phyloP scores from a whole-genome alignment of 2,329 filamentous ascomycete genomes.

The Colletotrichum sp. region DNA sequence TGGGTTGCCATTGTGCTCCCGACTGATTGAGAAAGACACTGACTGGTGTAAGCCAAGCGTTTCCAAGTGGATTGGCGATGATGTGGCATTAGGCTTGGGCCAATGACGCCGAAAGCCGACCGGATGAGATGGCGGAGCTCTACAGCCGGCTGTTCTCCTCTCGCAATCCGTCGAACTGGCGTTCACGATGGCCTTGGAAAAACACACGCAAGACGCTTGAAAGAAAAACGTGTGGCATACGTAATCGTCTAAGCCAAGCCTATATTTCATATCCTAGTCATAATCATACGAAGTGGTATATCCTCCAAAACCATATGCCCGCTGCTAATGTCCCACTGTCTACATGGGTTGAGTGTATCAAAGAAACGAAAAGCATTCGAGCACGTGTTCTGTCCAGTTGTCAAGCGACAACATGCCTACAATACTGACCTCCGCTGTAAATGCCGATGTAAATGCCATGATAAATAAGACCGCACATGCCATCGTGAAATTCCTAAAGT shows the following conservation, averaged over 20 bases:
- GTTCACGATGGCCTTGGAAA: neutral
- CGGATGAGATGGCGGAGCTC: neutral
- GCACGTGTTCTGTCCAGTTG: neutral
- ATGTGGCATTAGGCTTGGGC: neutral
- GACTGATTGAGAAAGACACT: neutral
- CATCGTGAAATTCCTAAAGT: neutral
- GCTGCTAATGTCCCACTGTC: slow-evolving; percentile 1
- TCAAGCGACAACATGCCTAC: neutral
- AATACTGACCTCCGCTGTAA: neutral
- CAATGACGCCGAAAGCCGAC: neutral
- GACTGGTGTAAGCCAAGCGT: neutral
- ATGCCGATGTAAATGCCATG: slow-evolving; percentile 2
- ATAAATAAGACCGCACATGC: neutral
- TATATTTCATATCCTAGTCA: slow-evolving; percentile 7
- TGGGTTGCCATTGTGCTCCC: too few relatives aligned
- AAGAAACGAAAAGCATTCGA: neutral
- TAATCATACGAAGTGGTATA: slow-evolving; percentile 22
- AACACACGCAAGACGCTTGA: neutral
- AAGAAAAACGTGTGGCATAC: neutral
- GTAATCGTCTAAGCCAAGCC: neutral
- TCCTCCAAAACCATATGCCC: slow-evolving; percentile 11
- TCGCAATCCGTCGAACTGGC: neutral
- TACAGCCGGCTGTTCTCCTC: neutral
- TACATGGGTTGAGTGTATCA: neutral
- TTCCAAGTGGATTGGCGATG: neutral